Percentiles rank a stretch among this genome's conserved stretches.
Evolutionary conservation across 163 green algal genomes (phyloP).

Genomic region (Scenedesmus sp.): DNA sequence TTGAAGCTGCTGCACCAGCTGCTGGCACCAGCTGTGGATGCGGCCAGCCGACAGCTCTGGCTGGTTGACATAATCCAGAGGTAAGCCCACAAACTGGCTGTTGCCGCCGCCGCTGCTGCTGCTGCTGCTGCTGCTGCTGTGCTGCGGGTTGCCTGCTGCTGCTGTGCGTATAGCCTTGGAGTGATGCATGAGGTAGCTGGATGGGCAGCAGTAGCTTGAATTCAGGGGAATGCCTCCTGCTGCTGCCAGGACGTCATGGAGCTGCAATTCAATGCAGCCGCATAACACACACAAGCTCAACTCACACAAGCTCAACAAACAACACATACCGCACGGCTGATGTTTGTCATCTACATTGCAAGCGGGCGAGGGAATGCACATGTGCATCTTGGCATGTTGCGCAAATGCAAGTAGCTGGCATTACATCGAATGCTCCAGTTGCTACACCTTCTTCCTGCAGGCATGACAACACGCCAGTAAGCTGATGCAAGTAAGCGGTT

Average conservation of each 20-base stretch:
- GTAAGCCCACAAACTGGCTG: constrained; percentile 19
- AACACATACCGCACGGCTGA: neutral
- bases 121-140: neutral
- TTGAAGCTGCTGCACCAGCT: constrained; percentile 14
- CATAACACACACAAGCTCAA: too few relatives aligned
- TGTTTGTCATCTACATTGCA: too few relatives aligned
- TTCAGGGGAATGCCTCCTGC: neutral
- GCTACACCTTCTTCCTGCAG: too few relatives aligned
- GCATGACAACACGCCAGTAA: neutral
- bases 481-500: neutral
- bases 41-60: neutral
- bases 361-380: too few relatives aligned
- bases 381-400: too few relatives aligned
- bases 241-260: neutral
- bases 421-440: too few relatives aligned
- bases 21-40: constrained; percentile 1
- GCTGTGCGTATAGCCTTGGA: constrained; percentile 4
- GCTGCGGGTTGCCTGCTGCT: neutral
- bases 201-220: constrained; percentile 3
- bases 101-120: neutral
- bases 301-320: neutral
- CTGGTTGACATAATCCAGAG: constrained; percentile 8
- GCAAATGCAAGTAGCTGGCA: too few relatives aligned
- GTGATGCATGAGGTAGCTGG: neutral
- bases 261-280: neutral